Evolutionary conservation across 768 basidiomycete genomes (phyloP), one percentile per base, ranked within the genome.

Genomic region (Plicaturopsis crispa): DNA sequence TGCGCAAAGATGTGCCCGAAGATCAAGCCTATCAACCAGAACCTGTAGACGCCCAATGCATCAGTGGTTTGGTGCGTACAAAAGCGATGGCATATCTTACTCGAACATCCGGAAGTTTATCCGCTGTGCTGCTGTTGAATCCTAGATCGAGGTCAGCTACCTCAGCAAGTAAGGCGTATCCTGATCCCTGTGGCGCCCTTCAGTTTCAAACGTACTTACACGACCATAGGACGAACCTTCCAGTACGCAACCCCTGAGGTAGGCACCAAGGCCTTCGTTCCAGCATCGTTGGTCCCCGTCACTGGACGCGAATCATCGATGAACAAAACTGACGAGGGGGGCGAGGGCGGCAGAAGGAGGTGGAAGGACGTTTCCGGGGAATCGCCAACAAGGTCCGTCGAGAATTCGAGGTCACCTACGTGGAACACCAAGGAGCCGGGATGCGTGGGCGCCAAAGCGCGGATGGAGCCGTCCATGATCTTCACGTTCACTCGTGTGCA

Each of bases 1-100:
- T 8, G 89, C 87, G 51, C 85, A 88, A 18, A 88, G 65, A 52
- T 84, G 80, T 31, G 87, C 47, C 28, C 68, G 68, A 4, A 89
- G 55, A 13, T 60, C 62, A 24, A 77, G 59, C 11, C 61, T 67
- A 36, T 78, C 66, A 18, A 85, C 54, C n/a, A 60, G 48, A 17
- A 84, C 58, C 87, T 88, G 38, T 30, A 20, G 11, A 33, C 14
- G 26, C 18, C 35, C 22, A 24, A 33, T 45, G 36, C 39, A 23
- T 31, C 19, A 31, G 14, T 28, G 14, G 10, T 28, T 14, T 28
- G 26, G 14, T 28, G 14, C 14, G 14, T 14, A 28, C 26, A 28
- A 14, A 28, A 8, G 8, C 26, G 14, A 28, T 28, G 14, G 26
- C 10, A 10, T 20, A 17, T 38, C 63, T 34, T 56, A 76, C 71